Evolutionary conservation across 75 land plant species (phyloP).

Genomic region (Chamaecyparis obtusa): DNA sequence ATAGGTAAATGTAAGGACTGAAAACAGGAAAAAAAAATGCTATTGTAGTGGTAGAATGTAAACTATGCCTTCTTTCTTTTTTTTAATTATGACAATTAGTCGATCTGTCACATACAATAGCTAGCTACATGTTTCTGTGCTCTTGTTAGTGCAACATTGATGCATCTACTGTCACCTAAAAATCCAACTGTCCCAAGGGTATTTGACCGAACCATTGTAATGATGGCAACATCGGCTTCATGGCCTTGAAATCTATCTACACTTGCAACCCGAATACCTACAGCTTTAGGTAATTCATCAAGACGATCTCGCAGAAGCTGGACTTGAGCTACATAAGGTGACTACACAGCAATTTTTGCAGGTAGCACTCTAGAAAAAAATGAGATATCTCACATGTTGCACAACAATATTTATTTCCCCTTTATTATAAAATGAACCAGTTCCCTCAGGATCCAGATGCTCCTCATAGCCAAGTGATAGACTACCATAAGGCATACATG

Average conservation of each 20-base stretch:
- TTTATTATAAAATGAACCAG: constrained; percentile 92
- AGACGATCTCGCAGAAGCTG: constrained; percentile 72
- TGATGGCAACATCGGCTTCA: constrained; percentile 93
- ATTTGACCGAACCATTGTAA: constrained; percentile 98
- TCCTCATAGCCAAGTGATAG: constrained; percentile 86
- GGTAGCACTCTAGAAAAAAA: constrained; percentile 71
- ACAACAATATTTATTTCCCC: constrained; percentile 93
- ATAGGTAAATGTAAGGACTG: too few relatives aligned
- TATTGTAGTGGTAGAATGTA: too few relatives aligned
- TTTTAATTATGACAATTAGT: too few relatives aligned
- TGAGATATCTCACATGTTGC: constrained; percentile 68
- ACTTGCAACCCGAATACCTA: constrained; percentile 76
- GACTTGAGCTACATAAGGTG: constrained; percentile 93
- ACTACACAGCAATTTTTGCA: constrained; percentile 77
- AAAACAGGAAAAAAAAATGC: too few relatives aligned
- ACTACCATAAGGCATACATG: constrained; percentile 85
- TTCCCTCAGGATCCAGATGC: constrained; percentile 79
- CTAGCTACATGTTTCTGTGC: too few relatives aligned
- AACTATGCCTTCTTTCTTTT: too few relatives aligned
- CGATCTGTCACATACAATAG: too few relatives aligned
- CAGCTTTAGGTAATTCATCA: constrained; percentile 62
- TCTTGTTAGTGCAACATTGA: too few relatives aligned
- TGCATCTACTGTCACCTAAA: too few relatives aligned
- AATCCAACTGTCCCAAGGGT: too few relatives aligned
- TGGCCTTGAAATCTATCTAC: constrained; percentile 95